Evolutionary conservation across 306 rosid genomes (phyloP), one percentile per base, ranked within the genome.

Genomic region (Medicago truncatula): DNA sequence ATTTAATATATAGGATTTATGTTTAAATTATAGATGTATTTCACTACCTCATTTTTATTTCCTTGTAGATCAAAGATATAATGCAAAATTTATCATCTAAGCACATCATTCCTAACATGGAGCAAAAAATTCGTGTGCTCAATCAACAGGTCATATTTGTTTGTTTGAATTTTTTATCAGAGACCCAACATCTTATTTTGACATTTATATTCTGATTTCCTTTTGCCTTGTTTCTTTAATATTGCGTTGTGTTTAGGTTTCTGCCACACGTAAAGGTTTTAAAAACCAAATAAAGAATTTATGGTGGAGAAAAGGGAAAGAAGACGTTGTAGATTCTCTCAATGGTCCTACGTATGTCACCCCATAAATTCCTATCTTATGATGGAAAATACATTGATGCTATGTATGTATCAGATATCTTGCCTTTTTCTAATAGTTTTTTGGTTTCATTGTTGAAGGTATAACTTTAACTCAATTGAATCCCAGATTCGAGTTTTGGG

Each of bases 251-350:
- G 34, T 62, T 67, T 88, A 96, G 99, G 98, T 96, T 81, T 83
- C 98, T 67, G 96, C 98, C 31, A 85, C 98, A 20, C 89, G 99
- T 73, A 96, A 90, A 81, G 99, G 99, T 79, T 86, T 96, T 70
- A 89, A 78, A 84, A 96, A 96, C 87, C 99, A 96, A 87, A 83
- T 96, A 46, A 96, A 96, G 84, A 96, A 88, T 83, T 81, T 96
- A 82, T 96, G 99, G 99, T 96, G 99, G 99, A 90, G 99, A 82
- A 96, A 96, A 86, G 99, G 99, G 83, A 96, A 95, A 88, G 99
- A 92, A 16, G 99, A 96, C 34, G 57, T 78, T 49, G 88, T 78
- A 60, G 99, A 96, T 79, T 86, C 92, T 67, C 89, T 86, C 61
- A 74, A 61, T 79, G 99, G 97, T 76, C 89, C 96, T 40, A 84